Evolutionary conservation across 2,329 filamentous ascomycete species (phyloP), one percentile per base, ranked within the genome.

Genomic region (Phyllosticta citriasiana): DNA sequence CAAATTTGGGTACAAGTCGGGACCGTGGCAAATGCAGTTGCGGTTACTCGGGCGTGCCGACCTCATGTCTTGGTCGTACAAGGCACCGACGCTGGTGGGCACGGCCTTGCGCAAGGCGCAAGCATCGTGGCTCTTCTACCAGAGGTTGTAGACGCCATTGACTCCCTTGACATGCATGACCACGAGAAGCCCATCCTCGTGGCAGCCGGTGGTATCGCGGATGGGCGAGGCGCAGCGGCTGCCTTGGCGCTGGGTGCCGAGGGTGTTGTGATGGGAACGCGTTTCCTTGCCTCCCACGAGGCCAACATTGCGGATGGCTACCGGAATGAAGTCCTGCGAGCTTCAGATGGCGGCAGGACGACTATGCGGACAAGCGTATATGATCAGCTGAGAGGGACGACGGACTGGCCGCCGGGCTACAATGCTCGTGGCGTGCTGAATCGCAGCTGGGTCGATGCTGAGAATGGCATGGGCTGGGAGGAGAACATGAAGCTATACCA

Each of bases 41-140:
- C 78, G 62, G 80, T 79, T 0, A 74, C 78, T 1, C 55, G 64
- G n/a, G 74, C 78, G 24, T 80, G 79, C 0, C 73, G 64, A 26
- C 75, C 82, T 0, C 83, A 88, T 66, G 82, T 82, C 27, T 66
- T 88, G 1, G 82, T 88, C 6, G 77, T 83, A 4, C 85, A 88
- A 70, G 85, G 85, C 2, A 76, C 78, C 5, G 85, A 88, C 71
- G 85, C 84, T 0, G 85, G 84, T 7, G 85, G 85, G 0, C 85
- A 88, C 67, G 84, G 85, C 64, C 80, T 82, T 53, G 75, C 76
- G 0, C 71, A 73, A 24, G 83, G 81, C 3, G 79, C 80, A 2
- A 78, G 84, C 5, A 72, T 87, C 2, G 70, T 86, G 3, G 75
- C 78, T 2, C 71, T 88, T 3, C 69, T 88, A 47, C 83, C 83